phyloP scores from a whole-genome alignment of 345 rosid species.

The Lepidium aucheri region DNA sequence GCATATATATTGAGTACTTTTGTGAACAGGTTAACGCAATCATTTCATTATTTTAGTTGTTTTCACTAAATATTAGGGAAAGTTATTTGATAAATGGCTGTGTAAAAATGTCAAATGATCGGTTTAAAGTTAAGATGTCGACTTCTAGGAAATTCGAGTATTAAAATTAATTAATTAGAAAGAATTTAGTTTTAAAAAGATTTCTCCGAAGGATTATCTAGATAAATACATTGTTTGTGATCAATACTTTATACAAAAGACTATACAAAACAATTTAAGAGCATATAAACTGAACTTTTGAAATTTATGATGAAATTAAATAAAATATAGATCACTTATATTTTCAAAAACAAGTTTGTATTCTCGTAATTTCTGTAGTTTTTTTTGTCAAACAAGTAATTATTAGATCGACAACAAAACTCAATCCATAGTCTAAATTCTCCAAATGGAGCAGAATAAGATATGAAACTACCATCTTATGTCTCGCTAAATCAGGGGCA shows the following conservation, averaged over 20 bases:
- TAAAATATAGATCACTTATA: neutral
- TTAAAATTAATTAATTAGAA: no score
- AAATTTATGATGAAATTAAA: neutral
- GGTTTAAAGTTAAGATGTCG: neutral
- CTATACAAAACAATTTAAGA: neutral
- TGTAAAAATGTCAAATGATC: neutral
- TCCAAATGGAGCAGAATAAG: no score
- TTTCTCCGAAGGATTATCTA: no score
- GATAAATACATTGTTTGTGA: neutral
- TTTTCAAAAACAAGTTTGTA: no score
- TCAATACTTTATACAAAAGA: neutral
- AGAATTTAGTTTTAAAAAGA: no score
- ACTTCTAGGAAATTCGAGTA: no score
- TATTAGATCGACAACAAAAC: no score
- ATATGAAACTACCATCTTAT: no score
- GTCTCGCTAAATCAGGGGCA: no score
- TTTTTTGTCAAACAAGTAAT: no score
- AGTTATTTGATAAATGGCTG: neutral
- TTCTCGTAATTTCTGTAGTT: no score
- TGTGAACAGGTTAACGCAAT: neutral
- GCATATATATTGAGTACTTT: neutral
- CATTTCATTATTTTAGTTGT: neutral
- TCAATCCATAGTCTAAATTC: no score
- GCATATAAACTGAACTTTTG: neutral
- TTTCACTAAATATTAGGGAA: neutral